phyloP scores from a whole-genome alignment of 2,329 filamentous ascomycete genomes.

The Aschersonia sp. region DNA sequence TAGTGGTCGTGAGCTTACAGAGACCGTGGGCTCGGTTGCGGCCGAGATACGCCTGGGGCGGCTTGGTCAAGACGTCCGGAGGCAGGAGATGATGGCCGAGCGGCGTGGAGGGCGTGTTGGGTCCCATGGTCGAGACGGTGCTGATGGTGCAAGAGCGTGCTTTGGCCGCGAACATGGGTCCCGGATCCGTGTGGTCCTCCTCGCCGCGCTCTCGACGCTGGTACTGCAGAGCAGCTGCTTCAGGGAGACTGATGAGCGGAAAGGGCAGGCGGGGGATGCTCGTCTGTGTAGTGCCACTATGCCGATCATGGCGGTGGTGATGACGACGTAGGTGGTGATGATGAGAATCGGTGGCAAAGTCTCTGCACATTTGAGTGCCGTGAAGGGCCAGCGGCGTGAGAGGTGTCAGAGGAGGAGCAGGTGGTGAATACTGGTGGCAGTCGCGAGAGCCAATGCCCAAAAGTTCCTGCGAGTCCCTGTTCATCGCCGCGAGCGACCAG shows the following conservation, averaged over 20 bases:
- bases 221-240: conserved; percentile 19
- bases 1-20: background rate
- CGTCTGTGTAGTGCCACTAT: background rate
- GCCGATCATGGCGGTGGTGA: no score
- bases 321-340: background rate
- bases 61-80: conserved; percentile 1
- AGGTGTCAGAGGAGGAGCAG: no score
- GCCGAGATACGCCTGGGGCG: background rate
- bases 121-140: conserved; percentile 13
- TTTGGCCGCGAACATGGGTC: conserved; percentile 13
- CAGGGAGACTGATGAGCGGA: conserved; percentile 20
- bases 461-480: conserved; percentile 3
- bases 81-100: conserved; percentile 1
- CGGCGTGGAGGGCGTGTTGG: conserved; percentile 12
- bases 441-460: conserved; percentile 1
- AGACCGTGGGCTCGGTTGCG: conserved; percentile 1
- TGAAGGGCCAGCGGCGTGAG: no score
- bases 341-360: conserved; percentile 8
- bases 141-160: conserved; percentile 16
- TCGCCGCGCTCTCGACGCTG: conserved; percentile 18
- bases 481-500: background rate
- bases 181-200: conserved; percentile 20
- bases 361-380: background rate
- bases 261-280: conserved; percentile 17
- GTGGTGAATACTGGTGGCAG: background rate